Evolutionary conservation across 2,329 filamentous ascomycete genomes (phyloP).

Genomic region (Fusarium sp.): DNA sequence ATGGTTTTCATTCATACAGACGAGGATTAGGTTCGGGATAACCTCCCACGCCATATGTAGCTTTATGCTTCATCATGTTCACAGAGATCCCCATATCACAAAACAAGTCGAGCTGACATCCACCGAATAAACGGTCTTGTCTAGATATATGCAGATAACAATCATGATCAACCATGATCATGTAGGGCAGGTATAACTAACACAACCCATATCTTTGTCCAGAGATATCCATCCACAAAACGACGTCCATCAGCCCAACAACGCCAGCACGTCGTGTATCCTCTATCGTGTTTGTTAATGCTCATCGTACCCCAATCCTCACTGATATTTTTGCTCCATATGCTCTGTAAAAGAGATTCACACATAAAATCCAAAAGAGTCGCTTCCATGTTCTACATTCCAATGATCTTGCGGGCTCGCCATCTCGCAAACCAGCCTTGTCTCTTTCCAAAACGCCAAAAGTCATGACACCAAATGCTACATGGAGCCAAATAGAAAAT

Average conservation of each 20-base stretch:
- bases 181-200: background rate
- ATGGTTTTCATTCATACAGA: background rate
- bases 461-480: conserved; percentile 28
- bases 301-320: background rate
- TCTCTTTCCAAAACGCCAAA: conserved; percentile 38
- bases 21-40: background rate
- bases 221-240: background rate
- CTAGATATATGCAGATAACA: conserved; percentile 12
- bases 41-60: background rate
- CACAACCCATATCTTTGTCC: background rate
- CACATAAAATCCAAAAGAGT: conserved; percentile 2
- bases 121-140: background rate
- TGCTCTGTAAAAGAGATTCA: background rate
- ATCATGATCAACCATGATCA: background rate
- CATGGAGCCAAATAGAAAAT: conserved; percentile 15
- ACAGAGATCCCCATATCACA: background rate
- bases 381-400: conserved; percentile 31
- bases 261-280: conserved; percentile 23
- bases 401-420: conserved; percentile 8
- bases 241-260: background rate
- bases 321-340: conserved; percentile 1
- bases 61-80: background rate
- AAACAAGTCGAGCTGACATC: background rate
- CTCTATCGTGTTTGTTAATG: conserved; percentile 22
- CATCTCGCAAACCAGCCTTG: conserved; percentile 23